Base-by-base conservation (phyloP, 352 stramenopile genomes). In the Pythium aquatile region DNA sequence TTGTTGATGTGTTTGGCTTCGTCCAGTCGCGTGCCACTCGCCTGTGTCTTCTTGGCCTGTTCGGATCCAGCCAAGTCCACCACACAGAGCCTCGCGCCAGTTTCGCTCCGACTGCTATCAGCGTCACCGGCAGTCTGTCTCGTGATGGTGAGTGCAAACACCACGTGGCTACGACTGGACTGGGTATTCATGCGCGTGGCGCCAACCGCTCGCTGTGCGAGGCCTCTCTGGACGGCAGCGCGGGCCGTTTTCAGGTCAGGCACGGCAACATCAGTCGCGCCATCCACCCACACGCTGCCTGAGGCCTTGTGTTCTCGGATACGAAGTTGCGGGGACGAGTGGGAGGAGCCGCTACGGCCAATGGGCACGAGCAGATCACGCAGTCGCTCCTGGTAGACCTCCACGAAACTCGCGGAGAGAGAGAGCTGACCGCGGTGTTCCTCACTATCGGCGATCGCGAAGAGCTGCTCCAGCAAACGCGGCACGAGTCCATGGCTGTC, bases 1-100 rank as follows among this genome's bases (percentile, higher is more conserved):
- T 73, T 72, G 55, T 91, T 93, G 63, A 93, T 93, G 63, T 88
- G 56, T 63, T 91, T 91, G 53, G 80, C 79, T 68, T 93, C 81
- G 14, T 91, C 78, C 35, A 93, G 75, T 9, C 79, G 68, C 29
- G 73, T 68, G 24, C 78, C 83, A n/a, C 59, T 81, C 9, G 73
- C 77, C 7, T 57, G 60, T 0, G 72, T 88, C 66, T 89, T 93
- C 40, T 77, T 72, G 16, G 73, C 59, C 33, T 86, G 83, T 59
- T 93, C 83, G 0, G 81, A 91, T 4, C 83, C 81, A n/a, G 83
- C 83, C 33, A 93, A 68, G 55, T 93, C 81, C 5, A 91, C 81
- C 29, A 93, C 69, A 30, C 74, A 85, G 48, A 93, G 71, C 29
- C 74, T 73, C 16, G 65, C 58, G 17, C 58, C 55, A 2, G 30